Base-by-base conservation (phyloP, 768 basidiomycete species). In the Xerocomus potaroensis region DNA sequence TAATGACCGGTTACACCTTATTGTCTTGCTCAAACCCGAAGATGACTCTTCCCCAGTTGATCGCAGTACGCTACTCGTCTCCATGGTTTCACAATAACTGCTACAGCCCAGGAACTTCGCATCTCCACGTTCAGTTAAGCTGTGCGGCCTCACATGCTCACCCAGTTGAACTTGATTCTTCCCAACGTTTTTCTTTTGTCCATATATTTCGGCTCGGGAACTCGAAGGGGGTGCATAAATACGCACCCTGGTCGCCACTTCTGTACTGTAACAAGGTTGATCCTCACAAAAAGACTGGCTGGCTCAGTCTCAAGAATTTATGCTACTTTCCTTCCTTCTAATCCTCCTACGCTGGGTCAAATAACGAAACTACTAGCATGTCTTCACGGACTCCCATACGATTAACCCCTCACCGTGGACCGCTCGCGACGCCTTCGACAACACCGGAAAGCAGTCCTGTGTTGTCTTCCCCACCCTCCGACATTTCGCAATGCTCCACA, bases 61-160 rank as follows among this genome's bases (percentile, higher is more conserved):
- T 48, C 45, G 22, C 42, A 8, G 32, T n/a, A 19, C 37, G 41
- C n/a, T 45, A 27, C 48, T 31, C 37, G 53, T 63, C 51, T 19
- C 62, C 58, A 63, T 63, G 58, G 62, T 60, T 48, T 54, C 62
- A 63, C 58, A 63, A 63, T 63, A 64, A 46, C 32, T 50, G 29
- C 29, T 42, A 48, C 40, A 41, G 47, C 43, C 49, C n/a, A 32
- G 31, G 26, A 50, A 30, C 36, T 53, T 52, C 48, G 46, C 41
- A 48, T 61, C 48, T 47, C 58, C 45, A 55, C 29, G 46, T 41
- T 57, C 56, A 46, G 56, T 51, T 62, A 57, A 50, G 43, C 48
- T 37, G 34, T 31, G 21, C 45, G 11, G 10, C 8, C 30, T 22
- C 27, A 46, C 36, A 40, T 40, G 34, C 39, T 23, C 19, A 6